Base-by-base conservation (phyloP, 2,329 filamentous ascomycete species). In the Beauveria caledonica region DNA sequence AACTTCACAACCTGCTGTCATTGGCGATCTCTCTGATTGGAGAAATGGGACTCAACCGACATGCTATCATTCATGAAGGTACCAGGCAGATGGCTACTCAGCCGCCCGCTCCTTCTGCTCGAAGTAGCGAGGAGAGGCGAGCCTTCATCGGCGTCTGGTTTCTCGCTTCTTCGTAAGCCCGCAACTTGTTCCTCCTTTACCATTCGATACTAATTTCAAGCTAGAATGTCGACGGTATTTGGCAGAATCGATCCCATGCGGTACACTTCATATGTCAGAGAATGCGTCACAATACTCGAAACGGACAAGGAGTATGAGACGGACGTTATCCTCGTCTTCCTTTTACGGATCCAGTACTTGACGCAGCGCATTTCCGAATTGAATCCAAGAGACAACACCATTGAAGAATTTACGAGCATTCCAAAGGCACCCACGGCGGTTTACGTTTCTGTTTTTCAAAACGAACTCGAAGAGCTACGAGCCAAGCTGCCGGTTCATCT, bases 141-240 rank as follows among this genome's bases (percentile, higher is more conserved):
- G 73, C 77, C 0, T 71, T 83, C 0, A 70, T 82, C 1, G 82
- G 79, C 0, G 77, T 80, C 1, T 85, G 81, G 77, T 84, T 82
- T 62, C 63, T 84, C 33, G 77, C 74, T 15, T 82, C 80, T 10
- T 74, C 76, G 81, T 84, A 70, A 66, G 78, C 70, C 13, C 5
- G 8, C n/a, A 3, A 8, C 27, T 3, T 36, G 21, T 11, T 1
- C 17, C 9, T n/a, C 23, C 8, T n/a, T 19, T 15, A 17, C 29
- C 15, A 11, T 10, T 3, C 15, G 4, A 13, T 8, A 33, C 60
- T 57, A 6, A 54, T 15, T 9, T 19, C 5, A 21, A 42, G n/a
- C 19, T n/a, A 79, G 77, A 0, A 68, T 78, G 29, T 71, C 76
- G 0, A 68, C 77, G 2, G 73, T 73, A 1, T 76, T 79, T 63